Conservation (phyloP, 2,329 filamentous ascomycete species). For the Diaporthe australafricana region DNA sequence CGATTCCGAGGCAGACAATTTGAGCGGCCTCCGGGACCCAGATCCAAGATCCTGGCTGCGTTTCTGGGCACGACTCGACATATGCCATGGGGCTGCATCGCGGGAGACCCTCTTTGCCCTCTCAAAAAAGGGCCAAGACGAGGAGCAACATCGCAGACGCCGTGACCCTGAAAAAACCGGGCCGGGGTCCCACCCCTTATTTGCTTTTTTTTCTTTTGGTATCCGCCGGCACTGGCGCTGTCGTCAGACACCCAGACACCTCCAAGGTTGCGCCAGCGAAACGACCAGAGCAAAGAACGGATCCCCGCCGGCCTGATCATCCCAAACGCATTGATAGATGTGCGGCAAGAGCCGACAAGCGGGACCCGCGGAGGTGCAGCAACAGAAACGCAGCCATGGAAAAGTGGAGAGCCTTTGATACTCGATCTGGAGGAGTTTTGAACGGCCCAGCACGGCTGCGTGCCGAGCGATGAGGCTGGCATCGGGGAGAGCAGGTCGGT, state of each 20-base stretch:
- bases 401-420: neutral
- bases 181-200: slow-evolving; percentile 6
- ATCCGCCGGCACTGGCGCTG: neutral
- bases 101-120: neutral
- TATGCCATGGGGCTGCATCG: neutral
- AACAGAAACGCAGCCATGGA: neutral
- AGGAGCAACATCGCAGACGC: neutral
- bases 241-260: neutral
- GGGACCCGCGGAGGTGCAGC: neutral
- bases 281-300: neutral
- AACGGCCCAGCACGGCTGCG: neutral
- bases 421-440: neutral
- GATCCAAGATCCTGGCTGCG: neutral
- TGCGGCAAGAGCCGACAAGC: slow-evolving; percentile 15
- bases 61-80: neutral
- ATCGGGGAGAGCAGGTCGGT: neutral
- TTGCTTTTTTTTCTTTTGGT: neutral
- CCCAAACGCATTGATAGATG: slow-evolving; percentile 13
- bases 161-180: slow-evolving; percentile 14
- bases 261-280: neutral
- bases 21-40: neutral
- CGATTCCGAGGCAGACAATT: neutral
- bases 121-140: neutral
- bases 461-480: neutral
- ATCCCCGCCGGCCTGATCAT: neutral